Base-by-base conservation (phyloP, 371 early-diverging fungal species). In the Actinomucor elegans region DNA sequence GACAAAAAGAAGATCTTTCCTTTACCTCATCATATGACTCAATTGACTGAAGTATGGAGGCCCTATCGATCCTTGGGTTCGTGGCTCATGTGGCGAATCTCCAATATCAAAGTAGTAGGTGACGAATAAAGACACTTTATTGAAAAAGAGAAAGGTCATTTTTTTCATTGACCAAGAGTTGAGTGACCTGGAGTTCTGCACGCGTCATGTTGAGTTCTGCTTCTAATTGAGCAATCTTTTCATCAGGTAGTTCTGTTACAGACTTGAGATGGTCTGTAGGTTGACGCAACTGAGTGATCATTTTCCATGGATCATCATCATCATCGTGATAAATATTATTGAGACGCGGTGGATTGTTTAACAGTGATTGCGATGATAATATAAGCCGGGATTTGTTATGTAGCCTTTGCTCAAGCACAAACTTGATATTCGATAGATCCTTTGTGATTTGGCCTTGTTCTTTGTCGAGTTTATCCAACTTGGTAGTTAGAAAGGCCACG, bases 71-170 rank as follows among this genome's bases (percentile, higher is more conserved):
- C 71, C 5, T 48, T 82, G 18, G 81, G 68, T 2, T 57, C 68
- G 5, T 81, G 76, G 73, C 73, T 68, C 35, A 79, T 80, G 77
- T 84, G 84, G 84, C 45, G 55, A 17, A 33, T 71, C 3, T 20
- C 55, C 31, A 75, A 77, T 31, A 64, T 52, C 12, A 55, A 48
- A 34, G 40, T 52, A 14, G 26, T 37, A 14, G 57, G 42, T 2
- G 49, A 48, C 34, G 9, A 37, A 12, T n/a, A n/a, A n/a, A n/a
- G n/a, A n/a, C n/a, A n/a, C n/a, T n/a, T n/a, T n/a, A n/a, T n/a
- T n/a, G n/a, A n/a, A n/a, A n/a, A n/a, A n/a, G n/a, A n/a, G n/a
- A n/a, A n/a, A n/a, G n/a, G n/a, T n/a, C n/a, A n/a, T n/a, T n/a
- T n/a, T n/a, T n/a, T 23, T 58, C 58, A 33, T 43, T 45, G 7